phyloP scores from a whole-genome alignment of 192 early-diverging fungal species.

The Globomyces pollinis-pini region DNA sequence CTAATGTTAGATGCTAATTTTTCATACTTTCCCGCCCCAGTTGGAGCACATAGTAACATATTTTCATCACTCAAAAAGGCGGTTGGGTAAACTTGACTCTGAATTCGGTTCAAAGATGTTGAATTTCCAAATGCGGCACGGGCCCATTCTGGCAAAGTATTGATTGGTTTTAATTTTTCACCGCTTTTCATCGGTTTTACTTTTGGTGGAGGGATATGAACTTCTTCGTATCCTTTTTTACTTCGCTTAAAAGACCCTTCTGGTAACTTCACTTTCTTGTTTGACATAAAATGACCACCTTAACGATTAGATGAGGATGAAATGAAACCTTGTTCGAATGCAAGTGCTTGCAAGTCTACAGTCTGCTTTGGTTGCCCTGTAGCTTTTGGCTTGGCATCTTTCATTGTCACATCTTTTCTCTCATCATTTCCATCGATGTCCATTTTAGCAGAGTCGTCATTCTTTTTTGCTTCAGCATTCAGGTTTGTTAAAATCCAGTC shows the following conservation, averaged over 20 bases:
- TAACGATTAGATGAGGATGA: too few species aligned
- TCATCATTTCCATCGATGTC: slow-evolving; percentile 49
- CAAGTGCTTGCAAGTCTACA: slow-evolving; percentile 74
- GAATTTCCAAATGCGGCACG: slow-evolving; percentile 55
- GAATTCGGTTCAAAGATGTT: slow-evolving; percentile 73
- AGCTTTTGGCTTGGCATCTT: slow-evolving; percentile 16
- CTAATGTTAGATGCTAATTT: slow-evolving; percentile 15
- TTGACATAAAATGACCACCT: slow-evolving; percentile 97
- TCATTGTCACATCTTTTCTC: slow-evolving; percentile 21
- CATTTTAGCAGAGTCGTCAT: slow-evolving; percentile 46
- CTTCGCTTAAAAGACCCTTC: slow-evolving; percentile 84
- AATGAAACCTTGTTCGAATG: slow-evolving; percentile 86
- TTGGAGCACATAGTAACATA: slow-evolving; percentile 95
- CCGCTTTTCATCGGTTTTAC: slow-evolving; percentile 49
- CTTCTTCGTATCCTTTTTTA: slow-evolving; percentile 88
- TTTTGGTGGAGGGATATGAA: slow-evolving; percentile 87
- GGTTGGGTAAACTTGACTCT: slow-evolving; percentile 78
- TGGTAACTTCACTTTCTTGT: slow-evolving; percentile 87
- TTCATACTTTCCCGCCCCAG: slow-evolving; percentile 86
- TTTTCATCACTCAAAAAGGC: slow-evolving; percentile 88
- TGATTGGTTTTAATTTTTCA: slow-evolving; percentile 61
- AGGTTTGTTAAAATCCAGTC: slow-evolving; percentile 66
- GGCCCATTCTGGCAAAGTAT: slow-evolving; percentile 71
- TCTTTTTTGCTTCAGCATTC: slow-evolving; percentile 46
- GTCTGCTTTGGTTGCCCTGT: slow-evolving; percentile 45